Percentiles rank a stretch among this genome's conserved stretches.
Evolutionary conservation across 2,329 filamentous ascomycete genomes (phyloP).

Genomic region (Leptographium procerum): DNA sequence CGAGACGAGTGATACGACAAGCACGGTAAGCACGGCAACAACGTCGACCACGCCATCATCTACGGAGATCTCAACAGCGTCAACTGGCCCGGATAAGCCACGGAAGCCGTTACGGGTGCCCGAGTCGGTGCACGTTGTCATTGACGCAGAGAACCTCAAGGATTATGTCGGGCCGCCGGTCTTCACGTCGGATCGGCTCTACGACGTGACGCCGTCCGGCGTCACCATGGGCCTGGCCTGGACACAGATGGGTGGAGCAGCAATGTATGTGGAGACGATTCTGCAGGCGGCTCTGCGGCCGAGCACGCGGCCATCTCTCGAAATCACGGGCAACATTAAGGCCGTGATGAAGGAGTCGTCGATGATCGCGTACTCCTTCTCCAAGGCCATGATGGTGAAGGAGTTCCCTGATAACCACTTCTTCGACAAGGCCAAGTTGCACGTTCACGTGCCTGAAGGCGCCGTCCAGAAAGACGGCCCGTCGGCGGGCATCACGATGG

Average conservation of each 20-base stretch:
- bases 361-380: slow-evolving; percentile 88
- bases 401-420: slow-evolving; percentile 85
- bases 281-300: slow-evolving; percentile 70
- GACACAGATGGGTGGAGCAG: slow-evolving; percentile 94
- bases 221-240: slow-evolving; percentile 97
- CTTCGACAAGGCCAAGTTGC: slow-evolving; percentile 90
- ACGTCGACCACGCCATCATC: not conserved
- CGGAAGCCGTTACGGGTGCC: slow-evolving; percentile 73
- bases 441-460: slow-evolving; percentile 92
- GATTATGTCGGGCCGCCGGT: slow-evolving; percentile 95
- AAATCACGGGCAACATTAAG: slow-evolving; percentile 91
- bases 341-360: slow-evolving; percentile 98
- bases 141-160: slow-evolving; percentile 80
- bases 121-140: slow-evolving; percentile 73
- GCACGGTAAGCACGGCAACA: not conserved
- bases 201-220: slow-evolving; percentile 84
- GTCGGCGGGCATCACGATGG: slow-evolving; percentile 94
- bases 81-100: slow-evolving; percentile 31
- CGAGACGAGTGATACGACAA: slow-evolving; percentile 1
- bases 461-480: slow-evolving; percentile 92
- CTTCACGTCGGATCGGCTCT: slow-evolving; percentile 90
- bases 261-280: slow-evolving; percentile 95
- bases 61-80: not conserved
- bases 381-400: slow-evolving; percentile 77
- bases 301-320: slow-evolving; percentile 64